Conservation (phyloP, 805 yeast species). For the Metschnikowia colocasiae region DNA sequence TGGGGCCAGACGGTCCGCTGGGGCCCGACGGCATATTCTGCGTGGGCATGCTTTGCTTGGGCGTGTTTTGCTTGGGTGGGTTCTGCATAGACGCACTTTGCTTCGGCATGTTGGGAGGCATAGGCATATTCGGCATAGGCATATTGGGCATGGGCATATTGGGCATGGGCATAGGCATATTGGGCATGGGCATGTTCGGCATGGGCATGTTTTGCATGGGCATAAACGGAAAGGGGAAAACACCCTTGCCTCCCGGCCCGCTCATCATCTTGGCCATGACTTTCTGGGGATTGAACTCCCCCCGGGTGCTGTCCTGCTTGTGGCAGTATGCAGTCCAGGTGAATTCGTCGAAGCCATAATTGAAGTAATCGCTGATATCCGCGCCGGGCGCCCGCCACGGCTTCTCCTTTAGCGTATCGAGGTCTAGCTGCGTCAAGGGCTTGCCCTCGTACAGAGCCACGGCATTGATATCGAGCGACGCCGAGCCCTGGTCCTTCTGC, state of each 20-base stretch:
- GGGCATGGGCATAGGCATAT: slow-evolving; percentile 9
- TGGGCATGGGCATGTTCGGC: slow-evolving; percentile 25
- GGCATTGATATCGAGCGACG: slow-evolving; percentile 60
- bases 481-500: slow-evolving; percentile 33
- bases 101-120: slow-evolving; percentile 16
- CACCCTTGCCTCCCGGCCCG: slow-evolving; percentile 19
- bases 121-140: slow-evolving; percentile 12
- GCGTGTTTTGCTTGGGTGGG: slow-evolving; percentile 24
- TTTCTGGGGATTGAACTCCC: slow-evolving; percentile 79
- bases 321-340: slow-evolving; percentile 93
- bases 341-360: slow-evolving; percentile 93
- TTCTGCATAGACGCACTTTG: slow-evolving; percentile 19
- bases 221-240: slow-evolving; percentile 22
- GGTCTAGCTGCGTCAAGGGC: slow-evolving; percentile 75
- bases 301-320: slow-evolving; percentile 77
- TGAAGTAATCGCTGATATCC: slow-evolving; percentile 89
- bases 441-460: slow-evolving; percentile 74
- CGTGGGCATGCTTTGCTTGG: slow-evolving; percentile 18
- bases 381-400: slow-evolving; percentile 99
- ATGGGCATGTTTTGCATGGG: slow-evolving; percentile 26
- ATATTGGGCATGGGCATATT: slow-evolving; percentile 20
- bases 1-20: slow-evolving; percentile 5
- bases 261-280: slow-evolving; percentile 60
- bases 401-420: slow-evolving; percentile 82
- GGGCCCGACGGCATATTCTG: slow-evolving; percentile 17